Evolutionary conservation across 1,284 basidiomycete species (phyloP), one percentile per base, ranked within the genome.

Genomic region (Cutaneotrichosporon sp.): DNA sequence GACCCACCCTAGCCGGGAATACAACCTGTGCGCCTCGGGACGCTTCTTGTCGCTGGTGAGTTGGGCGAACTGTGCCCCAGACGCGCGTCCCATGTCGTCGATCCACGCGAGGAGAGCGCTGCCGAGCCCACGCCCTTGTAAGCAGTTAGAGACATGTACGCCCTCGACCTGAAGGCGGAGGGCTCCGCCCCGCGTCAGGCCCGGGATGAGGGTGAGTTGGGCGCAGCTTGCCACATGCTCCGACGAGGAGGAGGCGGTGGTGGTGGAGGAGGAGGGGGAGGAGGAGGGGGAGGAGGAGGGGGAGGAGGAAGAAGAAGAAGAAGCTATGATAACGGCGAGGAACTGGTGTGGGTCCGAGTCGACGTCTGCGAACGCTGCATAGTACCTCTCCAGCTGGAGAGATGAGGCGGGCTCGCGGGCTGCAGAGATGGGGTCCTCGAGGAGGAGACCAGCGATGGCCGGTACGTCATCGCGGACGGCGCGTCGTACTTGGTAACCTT

Each of bases 1-100:
- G 16, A 57, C 38, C 26, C 38, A 57, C 8, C 56, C 56, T 10
- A 57, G 56, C 14, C 56, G 56, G 21, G 11, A 4, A 26, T 57
- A 57, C 14, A 57, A 57, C 38, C 16, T 11, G 40, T 42, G 56
- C 16, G 56, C 56, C 18, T 42, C 38, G 13, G 36, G 13, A 1
- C 56, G 56, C 22, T 22, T 22, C 22, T 57, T 57, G 56, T 57
- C 56, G 13, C 38, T 46, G 8, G 56, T 46, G 22, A 57, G 56
- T 22, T 57, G 56, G 38, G 40, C 56, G 5, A 57, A 18, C 22
- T 16, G 11, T 8, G 56, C 56, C 3, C 56, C 56, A 8, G 32
- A 8, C 7, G 22, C 22, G 16, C 56, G 36, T 4, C 38, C 36
- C 10, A 42, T 26, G 1, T 16, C 38, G 38, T 42, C 40, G 21